Evolutionary conservation across 2,329 filamentous ascomycete species (phyloP).

Genomic region (Verticillium longisporum): DNA sequence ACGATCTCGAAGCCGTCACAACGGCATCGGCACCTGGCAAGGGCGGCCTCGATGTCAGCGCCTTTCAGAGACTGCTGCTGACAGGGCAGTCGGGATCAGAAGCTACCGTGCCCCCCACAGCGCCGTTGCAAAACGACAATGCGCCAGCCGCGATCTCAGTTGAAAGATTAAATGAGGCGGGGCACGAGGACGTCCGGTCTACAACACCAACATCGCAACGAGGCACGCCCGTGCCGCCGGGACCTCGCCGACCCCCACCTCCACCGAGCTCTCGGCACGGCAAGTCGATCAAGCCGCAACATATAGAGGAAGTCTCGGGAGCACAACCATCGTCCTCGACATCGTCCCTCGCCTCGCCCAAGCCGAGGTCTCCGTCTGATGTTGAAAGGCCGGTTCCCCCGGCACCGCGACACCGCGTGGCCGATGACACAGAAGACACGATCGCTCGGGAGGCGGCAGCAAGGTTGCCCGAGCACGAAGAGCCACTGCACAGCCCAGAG

Average conservation of each 20-base stretch:
- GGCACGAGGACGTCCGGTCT: not conserved
- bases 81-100: conserved; percentile 54
- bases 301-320: conserved; percentile 26
- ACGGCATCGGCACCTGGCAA: conserved; percentile 17
- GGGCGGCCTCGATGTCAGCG: conserved; percentile 63
- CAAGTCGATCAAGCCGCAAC: conserved; percentile 56
- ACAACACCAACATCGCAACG: not conserved
- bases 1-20: conserved; percentile 20
- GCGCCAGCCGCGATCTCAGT: conserved; percentile 3
- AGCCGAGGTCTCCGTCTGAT: conserved; percentile 35
- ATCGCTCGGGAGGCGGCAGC: conserved; percentile 49
- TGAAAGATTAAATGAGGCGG: not conserved
- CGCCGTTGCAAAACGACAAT: conserved; percentile 22
- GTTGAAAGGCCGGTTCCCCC: conserved; percentile 58
- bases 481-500: conserved; percentile 31
- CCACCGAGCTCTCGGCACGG: conserved; percentile 71
- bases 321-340: conserved; percentile 11
- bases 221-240: conserved; percentile 12
- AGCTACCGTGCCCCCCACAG: conserved; percentile 1
- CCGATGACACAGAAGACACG: conserved; percentile 40
- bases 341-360: conserved; percentile 15
- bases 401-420: conserved; percentile 37
- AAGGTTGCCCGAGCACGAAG: conserved; percentile 38
- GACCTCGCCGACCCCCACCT: conserved; percentile 53
- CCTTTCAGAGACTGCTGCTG: conserved; percentile 69